These are phyloP conservation scores for Hypomyces perniciosus DNA, from an alignment of 2,329 filamentous ascomycete species.

Conservation along the genomic window DNA sequence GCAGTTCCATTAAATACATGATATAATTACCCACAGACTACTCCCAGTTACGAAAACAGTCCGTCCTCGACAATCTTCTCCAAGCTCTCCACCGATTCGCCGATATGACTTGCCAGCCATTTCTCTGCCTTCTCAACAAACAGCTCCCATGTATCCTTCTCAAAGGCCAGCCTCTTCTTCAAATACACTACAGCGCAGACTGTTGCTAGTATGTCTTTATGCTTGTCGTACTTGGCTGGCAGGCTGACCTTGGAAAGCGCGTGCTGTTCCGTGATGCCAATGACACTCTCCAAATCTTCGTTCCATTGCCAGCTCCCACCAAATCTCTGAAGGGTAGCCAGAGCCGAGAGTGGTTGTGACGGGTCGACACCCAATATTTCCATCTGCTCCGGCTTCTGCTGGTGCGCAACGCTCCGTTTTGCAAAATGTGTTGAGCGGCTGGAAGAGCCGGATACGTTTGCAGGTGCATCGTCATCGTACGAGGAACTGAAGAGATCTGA, in stretches of 20 bases:
- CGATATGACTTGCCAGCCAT: slow-evolving; percentile 37
- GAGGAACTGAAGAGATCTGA: too few species aligned
- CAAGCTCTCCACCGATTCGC: slow-evolving; percentile 13
- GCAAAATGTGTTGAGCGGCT: neutral
- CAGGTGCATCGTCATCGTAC: too few species aligned
- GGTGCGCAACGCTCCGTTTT: neutral
- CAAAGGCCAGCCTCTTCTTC: slow-evolving; percentile 35
- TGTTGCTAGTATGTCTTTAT: slow-evolving; percentile 21
- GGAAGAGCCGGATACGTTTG: neutral
- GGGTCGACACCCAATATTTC: neutral
- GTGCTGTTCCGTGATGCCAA: slow-evolving; percentile 18
- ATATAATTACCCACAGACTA: too few species aligned
- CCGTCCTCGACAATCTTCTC: slow-evolving; percentile 12
- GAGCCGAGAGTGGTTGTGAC: slow-evolving; percentile 3
- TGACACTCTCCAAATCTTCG: slow-evolving; percentile 20
- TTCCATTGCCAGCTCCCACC: slow-evolving; percentile 27
- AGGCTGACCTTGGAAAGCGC: slow-evolving; percentile 8
- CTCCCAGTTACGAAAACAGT: neutral
- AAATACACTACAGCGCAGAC: slow-evolving; percentile 31
- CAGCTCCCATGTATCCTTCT: slow-evolving; percentile 58
- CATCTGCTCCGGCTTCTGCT: neutral
- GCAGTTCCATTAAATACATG: too few species aligned
- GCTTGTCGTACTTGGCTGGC: slow-evolving; percentile 2
- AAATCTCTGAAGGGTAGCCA: slow-evolving; percentile 48
- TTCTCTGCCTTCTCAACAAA: slow-evolving; percentile 52